Percentiles rank a stretch among this genome's conserved stretches.
Conservation (phyloP, 805 yeast species). For the Starmerella stigmatis region DNA sequence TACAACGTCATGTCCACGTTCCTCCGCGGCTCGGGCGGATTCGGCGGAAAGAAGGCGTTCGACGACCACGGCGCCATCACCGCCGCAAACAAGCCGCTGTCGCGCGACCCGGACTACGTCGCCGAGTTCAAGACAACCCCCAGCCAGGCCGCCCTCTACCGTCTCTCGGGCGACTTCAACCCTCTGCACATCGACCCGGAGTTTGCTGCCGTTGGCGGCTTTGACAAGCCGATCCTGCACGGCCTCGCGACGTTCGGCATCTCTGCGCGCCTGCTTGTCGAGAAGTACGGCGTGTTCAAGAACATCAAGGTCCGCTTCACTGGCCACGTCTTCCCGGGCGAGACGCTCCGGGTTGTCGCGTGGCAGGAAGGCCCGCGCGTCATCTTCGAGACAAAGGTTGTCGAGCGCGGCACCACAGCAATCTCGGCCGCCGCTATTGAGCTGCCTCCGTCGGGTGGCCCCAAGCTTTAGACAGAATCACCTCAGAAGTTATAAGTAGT, state of each 20-base stretch:
- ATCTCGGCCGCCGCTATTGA: conserved; percentile 82
- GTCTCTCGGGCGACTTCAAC: conserved; percentile 87
- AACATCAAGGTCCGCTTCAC: conserved; percentile 87
- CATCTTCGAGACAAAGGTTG: conserved; percentile 69
- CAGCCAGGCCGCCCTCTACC: conserved; percentile 80
- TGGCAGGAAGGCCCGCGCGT: conserved; percentile 72
- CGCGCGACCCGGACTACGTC: conserved; percentile 55
- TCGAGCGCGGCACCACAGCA: conserved; percentile 67
- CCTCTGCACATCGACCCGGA: conserved; percentile 92
- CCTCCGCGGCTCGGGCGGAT: conserved; percentile 58
- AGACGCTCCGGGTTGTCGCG: conserved; percentile 64
- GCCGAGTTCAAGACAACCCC: conserved; percentile 45
- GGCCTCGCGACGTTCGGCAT: conserved; percentile 86
- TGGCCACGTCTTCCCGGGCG: conserved; percentile 91
- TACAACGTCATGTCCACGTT: conserved; percentile 77
- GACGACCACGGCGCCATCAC: conserved; percentile 52
- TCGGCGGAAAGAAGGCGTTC: conserved; percentile 42
- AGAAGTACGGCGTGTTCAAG: conserved; percentile 67
- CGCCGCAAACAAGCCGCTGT: conserved; percentile 52
- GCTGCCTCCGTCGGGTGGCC: conserved; percentile 29
- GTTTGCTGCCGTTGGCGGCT: conserved; percentile 80
- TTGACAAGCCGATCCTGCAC: conserved; percentile 79
- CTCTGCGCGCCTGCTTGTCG: conserved; percentile 61
- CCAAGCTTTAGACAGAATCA: conserved; percentile 23
- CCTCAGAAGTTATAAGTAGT: too few species aligned